phyloP scores from a whole-genome alignment of 2,329 filamentous ascomycete species.

The Monilinia aucupariae region DNA sequence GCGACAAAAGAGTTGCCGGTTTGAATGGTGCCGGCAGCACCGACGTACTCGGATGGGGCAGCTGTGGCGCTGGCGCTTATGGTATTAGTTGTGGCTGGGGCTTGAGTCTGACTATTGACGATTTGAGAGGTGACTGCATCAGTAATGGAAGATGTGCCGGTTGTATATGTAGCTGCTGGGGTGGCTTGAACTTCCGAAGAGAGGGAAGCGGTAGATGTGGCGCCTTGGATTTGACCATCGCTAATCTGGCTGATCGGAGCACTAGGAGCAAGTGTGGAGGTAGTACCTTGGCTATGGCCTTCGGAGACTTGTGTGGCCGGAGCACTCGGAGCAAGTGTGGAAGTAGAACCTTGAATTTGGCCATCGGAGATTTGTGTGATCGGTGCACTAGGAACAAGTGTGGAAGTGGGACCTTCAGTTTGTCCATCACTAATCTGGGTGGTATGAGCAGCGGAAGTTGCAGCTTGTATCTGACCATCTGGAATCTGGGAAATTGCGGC shows the following conservation, averaged over 20 bases:
- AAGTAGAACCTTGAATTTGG: slow-evolving; percentile 23
- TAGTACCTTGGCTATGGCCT: slow-evolving; percentile 11
- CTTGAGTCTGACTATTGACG: slow-evolving; percentile 34
- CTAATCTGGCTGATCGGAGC: slow-evolving; percentile 27
- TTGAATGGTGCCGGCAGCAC: neutral
- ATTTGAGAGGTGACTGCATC: slow-evolving; percentile 27
- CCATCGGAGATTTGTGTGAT: slow-evolving; percentile 13
- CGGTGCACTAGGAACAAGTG: neutral
- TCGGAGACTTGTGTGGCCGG: slow-evolving; percentile 10
- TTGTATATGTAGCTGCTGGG: neutral
- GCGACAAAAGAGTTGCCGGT: neutral
- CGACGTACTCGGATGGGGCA: neutral
- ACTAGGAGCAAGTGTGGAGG: slow-evolving; percentile 27
- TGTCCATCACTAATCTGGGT: slow-evolving; percentile 37
- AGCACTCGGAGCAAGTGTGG: slow-evolving; percentile 18
- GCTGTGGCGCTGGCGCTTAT: neutral
- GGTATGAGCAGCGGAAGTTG: slow-evolving; percentile 20
- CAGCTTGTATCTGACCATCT: slow-evolving; percentile 36
- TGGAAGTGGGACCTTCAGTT: slow-evolving; percentile 30
- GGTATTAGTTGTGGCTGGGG: slow-evolving; percentile 11
- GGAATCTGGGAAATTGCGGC: slow-evolving; percentile 27
- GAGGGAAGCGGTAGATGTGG: slow-evolving; percentile 28
- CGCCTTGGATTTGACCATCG: slow-evolving; percentile 34
- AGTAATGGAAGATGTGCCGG: neutral
- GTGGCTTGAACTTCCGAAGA: slow-evolving; percentile 32